Conservation (phyloP, 768 basidiomycete species). For the Pulveroboletus sp. region DNA sequence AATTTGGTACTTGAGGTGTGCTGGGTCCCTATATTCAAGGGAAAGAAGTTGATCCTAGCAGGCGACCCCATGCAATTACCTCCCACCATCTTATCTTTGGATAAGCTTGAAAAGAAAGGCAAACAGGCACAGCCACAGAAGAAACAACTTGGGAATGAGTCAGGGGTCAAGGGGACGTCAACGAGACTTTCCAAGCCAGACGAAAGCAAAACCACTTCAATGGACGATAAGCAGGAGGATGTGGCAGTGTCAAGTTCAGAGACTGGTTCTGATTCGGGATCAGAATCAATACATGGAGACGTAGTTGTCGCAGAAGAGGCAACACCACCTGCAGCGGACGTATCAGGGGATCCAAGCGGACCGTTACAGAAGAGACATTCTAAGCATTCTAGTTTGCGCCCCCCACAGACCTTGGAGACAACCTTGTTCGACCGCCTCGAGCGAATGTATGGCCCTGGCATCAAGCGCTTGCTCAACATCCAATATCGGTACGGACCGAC, state of each 20-base stretch:
- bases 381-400: constrained; percentile 35
- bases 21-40: constrained; percentile 95
- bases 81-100: constrained; percentile 78
- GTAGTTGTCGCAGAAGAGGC: constrained; percentile 18
- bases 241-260: constrained; percentile 6
- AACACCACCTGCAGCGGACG: background rate
- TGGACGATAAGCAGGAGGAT: constrained; percentile 1
- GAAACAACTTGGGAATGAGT: background rate
- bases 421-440: constrained; percentile 93
- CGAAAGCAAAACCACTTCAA: background rate
- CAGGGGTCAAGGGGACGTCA: background rate
- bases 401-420: constrained; percentile 72
- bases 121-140: constrained; percentile 2
- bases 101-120: constrained; percentile 36
- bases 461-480: constrained; percentile 83
- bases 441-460: constrained; percentile 73
- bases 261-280: constrained; percentile 13
- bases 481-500: constrained; percentile 69
- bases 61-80: constrained; percentile 96
- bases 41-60: constrained; percentile 82
- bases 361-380: constrained; percentile 9
- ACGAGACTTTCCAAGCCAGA: background rate
- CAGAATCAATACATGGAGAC: constrained; percentile 19
- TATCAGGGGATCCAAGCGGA: background rate
- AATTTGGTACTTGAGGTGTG: constrained; percentile 37